Evolutionary conservation across 1,284 basidiomycete genomes (phyloP), one percentile per base, ranked within the genome.

Genomic region (Trichosporon asahii): DNA sequence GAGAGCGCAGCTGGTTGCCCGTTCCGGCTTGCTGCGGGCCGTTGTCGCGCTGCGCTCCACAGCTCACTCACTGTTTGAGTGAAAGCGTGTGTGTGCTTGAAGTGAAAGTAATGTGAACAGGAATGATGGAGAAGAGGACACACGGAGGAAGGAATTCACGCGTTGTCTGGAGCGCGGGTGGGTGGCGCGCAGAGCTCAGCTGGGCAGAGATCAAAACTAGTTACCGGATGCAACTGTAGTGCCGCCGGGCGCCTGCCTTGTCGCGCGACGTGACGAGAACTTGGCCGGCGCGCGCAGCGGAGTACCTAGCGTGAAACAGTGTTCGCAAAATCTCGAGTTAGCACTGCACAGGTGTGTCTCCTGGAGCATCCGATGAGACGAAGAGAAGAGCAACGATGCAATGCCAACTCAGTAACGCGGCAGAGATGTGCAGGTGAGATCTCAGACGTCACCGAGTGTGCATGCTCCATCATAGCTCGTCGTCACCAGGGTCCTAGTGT

Each of bases 261-360:
- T 53, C n/a, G 49, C 49, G 49, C 49, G 49, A 53, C 49, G 49
- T 53, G 49, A 53, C 49, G 9, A 53, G 49, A 21, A 53, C 23
- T 11, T 11, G 49, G 55, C 27, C 14, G 12, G 15, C 27, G 12
- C 29, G 15, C 27, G 15, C 12, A 55, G 53, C 29, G 25, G 21
- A 55, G 49, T 55, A 55, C 55, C 27, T 29, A 60, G 55, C 55
- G 55, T 60, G 55, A 60, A 60, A 60, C 55, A 31, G 14, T 27
- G 49, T 27, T 21, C 12, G 14, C 25, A 27, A 60, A 53, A 23
- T 14, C 35, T 18, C 40, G 40, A 44, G 40, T 44, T 18, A 44
- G 40, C 40, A n/a, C 40, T 44, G 40, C 40, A 44, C 40, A 44
- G 40, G 15, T 44, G 40, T 44, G 18, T n/a, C 18, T 44, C 40